Evolutionary conservation across 2,329 filamentous ascomycete genomes (phyloP).

Genomic region (Colletotrichum falcatum): DNA sequence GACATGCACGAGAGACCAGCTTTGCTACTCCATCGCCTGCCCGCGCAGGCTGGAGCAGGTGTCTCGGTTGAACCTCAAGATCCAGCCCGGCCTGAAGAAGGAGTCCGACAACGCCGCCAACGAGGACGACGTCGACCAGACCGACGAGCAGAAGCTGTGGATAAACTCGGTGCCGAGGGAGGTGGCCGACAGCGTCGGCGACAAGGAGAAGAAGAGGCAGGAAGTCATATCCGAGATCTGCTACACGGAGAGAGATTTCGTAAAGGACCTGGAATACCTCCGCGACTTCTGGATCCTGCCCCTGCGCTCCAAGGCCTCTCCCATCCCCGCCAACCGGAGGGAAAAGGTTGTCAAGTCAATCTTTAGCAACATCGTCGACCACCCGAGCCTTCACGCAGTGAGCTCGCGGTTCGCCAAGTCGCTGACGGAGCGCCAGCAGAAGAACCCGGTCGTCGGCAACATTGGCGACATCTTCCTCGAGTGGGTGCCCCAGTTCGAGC

Average conservation of each 20-base stretch:
- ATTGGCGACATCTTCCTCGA: conserved; percentile 96
- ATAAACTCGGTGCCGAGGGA: conserved; percentile 99
- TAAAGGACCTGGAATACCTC: conserved; percentile 97
- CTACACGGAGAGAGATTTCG: conserved; percentile 98
- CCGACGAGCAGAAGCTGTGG: conserved; percentile 98
- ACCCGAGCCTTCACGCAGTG: conserved; percentile 83
- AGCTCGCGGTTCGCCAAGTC: conserved; percentile 89
- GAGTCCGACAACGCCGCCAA: conserved; percentile 68
- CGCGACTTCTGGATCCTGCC: conserved; percentile 99
- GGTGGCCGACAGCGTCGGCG: conserved; percentile 87
- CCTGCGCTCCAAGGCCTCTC: conserved; percentile 82
- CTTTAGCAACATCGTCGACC: conserved; percentile 94
- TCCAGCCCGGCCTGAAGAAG: conserved; percentile 85
- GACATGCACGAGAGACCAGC: conserved; percentile 92
- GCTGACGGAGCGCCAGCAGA: conserved; percentile 91
- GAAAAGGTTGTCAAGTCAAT: conserved; percentile 94
- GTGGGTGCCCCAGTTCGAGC: conserved; percentile 91
- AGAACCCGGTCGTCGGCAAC: conserved; percentile 87
- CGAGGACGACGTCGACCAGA: conserved; percentile 85
- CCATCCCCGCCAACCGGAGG: conserved; percentile 87
- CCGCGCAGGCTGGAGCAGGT: conserved; percentile 94
- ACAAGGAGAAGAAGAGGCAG: conserved; percentile 96
- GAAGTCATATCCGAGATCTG: conserved; percentile 98
- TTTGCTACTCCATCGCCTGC: conserved; percentile 98
- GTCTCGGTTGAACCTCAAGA: conserved; percentile 91